phyloP scores from a whole-genome alignment of 2,329 filamentous ascomycete species.

The Claviceps citrina region DNA sequence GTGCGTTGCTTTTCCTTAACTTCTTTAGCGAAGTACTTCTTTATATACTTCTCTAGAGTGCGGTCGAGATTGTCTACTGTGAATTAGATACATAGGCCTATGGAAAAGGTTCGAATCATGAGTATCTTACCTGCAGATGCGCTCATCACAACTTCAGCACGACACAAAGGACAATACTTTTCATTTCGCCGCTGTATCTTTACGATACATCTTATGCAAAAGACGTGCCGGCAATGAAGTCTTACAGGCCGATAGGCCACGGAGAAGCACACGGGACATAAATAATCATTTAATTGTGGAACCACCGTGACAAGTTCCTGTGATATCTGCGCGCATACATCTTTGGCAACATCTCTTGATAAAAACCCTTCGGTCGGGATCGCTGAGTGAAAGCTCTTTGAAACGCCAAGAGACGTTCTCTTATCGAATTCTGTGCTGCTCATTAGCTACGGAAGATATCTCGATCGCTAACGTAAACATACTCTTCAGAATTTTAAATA shows the following conservation, averaged over 20 bases:
- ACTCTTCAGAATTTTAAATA: conserved; percentile 78
- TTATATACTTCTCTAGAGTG: conserved; percentile 52
- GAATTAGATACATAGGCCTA: neutral
- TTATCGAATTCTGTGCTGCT: conserved; percentile 61
- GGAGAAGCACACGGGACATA: conserved; percentile 64
- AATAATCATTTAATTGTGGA: conserved; percentile 71
- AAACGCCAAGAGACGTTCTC: conserved; percentile 57
- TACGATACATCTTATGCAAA: conserved; percentile 73
- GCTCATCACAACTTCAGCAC: conserved; percentile 52
- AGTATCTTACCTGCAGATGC: conserved; percentile 45
- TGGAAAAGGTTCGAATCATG: neutral
- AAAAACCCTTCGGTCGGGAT: conserved; percentile 46
- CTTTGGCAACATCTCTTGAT: conserved; percentile 53
- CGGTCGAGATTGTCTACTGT: conserved; percentile 50
- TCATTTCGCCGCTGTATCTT: conserved; percentile 59
- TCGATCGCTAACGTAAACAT: conserved; percentile 13
- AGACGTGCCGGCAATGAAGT: conserved; percentile 58
- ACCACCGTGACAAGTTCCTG: conserved; percentile 57
- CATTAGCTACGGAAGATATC: neutral
- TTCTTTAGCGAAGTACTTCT: conserved; percentile 60
- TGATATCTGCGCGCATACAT: conserved; percentile 60
- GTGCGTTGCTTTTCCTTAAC: conserved; percentile 50
- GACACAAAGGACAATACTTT: conserved; percentile 59
- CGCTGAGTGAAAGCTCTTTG: conserved; percentile 42
- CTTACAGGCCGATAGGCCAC: conserved; percentile 73